These are phyloP conservation scores for Phytophthora tentaculata DNA, from an alignment of 352 stramenopile species.

Conservation along the genomic window DNA sequence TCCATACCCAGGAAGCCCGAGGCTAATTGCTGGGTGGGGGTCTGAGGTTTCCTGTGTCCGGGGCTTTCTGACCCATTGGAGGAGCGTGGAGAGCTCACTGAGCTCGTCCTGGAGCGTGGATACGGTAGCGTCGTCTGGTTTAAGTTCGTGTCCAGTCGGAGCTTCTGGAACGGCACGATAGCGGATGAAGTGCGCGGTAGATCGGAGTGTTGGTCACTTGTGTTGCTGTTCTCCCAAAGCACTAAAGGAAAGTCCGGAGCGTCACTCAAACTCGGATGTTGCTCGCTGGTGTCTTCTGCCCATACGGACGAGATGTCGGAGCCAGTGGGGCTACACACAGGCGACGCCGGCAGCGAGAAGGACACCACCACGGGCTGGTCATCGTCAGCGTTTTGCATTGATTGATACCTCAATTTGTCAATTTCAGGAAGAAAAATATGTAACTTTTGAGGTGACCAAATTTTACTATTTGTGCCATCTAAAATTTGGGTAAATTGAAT, in stretches of 20 bases:
- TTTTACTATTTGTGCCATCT: no score
- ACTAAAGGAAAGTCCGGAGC: slow-evolving; percentile 66
- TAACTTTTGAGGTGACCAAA: no score
- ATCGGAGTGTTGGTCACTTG: slow-evolving; percentile 13
- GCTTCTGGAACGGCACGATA: slow-evolving; percentile 84
- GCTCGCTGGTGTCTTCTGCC: slow-evolving; percentile 52
- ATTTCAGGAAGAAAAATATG: not conserved
- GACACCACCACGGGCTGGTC: slow-evolving; percentile 46
- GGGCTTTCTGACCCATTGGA: slow-evolving; percentile 27
- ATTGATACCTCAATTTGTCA: not conserved
- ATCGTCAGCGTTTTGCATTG: slow-evolving; percentile 29
- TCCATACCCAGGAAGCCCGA: slow-evolving; percentile 43
- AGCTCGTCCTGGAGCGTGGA: slow-evolving; percentile 23
- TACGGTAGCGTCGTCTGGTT: slow-evolving; percentile 73
- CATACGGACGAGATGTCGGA: slow-evolving; percentile 62
- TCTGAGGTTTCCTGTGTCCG: slow-evolving; percentile 18
- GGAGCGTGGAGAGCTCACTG: slow-evolving; percentile 17
- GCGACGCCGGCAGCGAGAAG: slow-evolving; percentile 73
- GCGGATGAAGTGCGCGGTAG: slow-evolving; percentile 44
- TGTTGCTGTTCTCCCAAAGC: slow-evolving; percentile 41
- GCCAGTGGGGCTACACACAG: slow-evolving; percentile 53
- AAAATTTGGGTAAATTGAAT: no score
- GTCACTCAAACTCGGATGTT: slow-evolving; percentile 37
- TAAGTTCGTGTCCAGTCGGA: slow-evolving; percentile 80
- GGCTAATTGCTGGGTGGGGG: slow-evolving; percentile 41